These are phyloP conservation scores for Gaultheria prostrata DNA, from an alignment of 148 eudicot species.

Conservation along the genomic window DNA sequence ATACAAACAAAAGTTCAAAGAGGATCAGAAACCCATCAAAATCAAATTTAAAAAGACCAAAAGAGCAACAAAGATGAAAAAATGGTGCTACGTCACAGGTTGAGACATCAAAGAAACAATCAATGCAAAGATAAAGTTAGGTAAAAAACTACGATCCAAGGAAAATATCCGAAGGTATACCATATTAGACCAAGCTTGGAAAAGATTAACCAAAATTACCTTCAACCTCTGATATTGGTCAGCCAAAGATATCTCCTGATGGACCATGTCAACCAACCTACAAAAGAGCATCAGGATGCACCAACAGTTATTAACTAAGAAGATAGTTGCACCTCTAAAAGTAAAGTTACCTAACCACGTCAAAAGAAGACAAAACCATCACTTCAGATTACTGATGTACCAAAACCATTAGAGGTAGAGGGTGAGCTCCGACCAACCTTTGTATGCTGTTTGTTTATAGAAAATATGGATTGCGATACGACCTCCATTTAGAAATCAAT, in stretches of 20 bases:
- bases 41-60: background rate
- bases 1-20: background rate
- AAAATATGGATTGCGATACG: background rate
- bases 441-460: background rate
- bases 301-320: conserved; percentile 9
- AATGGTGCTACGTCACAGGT: background rate
- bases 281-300: conserved; percentile 16
- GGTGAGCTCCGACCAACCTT: background rate
- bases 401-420: background rate
- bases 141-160: background rate
- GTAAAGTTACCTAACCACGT: background rate
- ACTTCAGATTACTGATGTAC: background rate
- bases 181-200: background rate
- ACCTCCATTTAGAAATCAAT: background rate
- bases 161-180: background rate
- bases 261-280: conserved; percentile 90
- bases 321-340: conserved; percentile 1
- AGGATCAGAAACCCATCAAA: background rate
- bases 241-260: conserved; percentile 88
- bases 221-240: conserved; percentile 81
- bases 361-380: background rate
- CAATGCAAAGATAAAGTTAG: background rate
- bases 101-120: background rate
- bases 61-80: background rate
- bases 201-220: conserved; percentile 40